Conservation (phyloP, 768 basidiomycete species). For the Pleurotus salmoneostramineus region DNA sequence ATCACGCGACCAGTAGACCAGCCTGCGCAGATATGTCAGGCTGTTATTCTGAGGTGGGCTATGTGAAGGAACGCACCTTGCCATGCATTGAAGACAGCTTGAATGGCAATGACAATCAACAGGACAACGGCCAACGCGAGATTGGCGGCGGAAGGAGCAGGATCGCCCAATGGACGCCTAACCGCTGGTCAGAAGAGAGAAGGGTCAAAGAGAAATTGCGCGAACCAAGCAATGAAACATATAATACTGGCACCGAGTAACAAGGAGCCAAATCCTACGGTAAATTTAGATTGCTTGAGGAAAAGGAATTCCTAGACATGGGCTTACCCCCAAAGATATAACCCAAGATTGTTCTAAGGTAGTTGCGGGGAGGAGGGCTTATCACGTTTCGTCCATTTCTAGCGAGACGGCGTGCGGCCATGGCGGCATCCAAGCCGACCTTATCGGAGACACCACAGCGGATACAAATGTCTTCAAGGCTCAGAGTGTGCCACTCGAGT, state of each 20-base stretch:
- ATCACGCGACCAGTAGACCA: slow-evolving; percentile 56
- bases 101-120: slow-evolving; percentile 33
- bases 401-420: slow-evolving; percentile 42
- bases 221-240: slow-evolving; percentile 49
- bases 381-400: slow-evolving; percentile 47
- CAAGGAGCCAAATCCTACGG: slow-evolving; percentile 39
- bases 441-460: slow-evolving; percentile 40
- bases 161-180: slow-evolving; percentile 59
- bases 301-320: no score
- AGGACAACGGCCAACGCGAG: slow-evolving; percentile 60
- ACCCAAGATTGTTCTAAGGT: slow-evolving; percentile 37
- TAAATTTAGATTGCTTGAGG: no score
- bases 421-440: slow-evolving; percentile 44
- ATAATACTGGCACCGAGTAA: slow-evolving; percentile 43
- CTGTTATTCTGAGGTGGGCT: not conserved
- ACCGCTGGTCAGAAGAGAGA: not conserved
- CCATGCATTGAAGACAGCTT: slow-evolving; percentile 44
- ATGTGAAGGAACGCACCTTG: slow-evolving; percentile 17
- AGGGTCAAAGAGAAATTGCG: not conserved
- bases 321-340: slow-evolving; percentile 45
- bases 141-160: slow-evolving; percentile 48
- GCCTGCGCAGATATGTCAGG: slow-evolving; percentile 22
- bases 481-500: slow-evolving; percentile 46
- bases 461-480: slow-evolving; percentile 33
- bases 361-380: slow-evolving; percentile 42